These are phyloP conservation scores for Trichosanthes cucumerina DNA, from an alignment of 306 rosid species.

Conservation along the genomic window DNA sequence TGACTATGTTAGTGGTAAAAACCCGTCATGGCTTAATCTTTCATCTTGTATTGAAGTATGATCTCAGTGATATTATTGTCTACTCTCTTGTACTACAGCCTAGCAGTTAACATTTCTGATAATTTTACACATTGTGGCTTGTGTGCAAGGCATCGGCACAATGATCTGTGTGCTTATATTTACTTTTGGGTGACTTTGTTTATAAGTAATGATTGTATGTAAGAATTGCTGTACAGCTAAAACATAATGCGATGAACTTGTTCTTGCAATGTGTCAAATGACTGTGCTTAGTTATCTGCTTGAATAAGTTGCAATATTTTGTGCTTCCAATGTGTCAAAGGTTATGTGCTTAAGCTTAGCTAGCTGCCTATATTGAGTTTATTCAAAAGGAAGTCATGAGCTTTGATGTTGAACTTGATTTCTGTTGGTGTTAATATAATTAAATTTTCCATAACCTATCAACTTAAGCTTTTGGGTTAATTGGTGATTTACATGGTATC, in stretches of 20 bases:
- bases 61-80: neutral
- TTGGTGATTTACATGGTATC: too few species aligned
- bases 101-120: neutral
- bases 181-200: neutral
- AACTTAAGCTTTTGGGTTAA: too few species aligned
- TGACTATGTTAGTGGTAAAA: slow-evolving; percentile 84
- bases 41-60: neutral
- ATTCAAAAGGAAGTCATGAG: neutral
- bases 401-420: neutral
- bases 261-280: neutral
- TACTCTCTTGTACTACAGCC: neutral
- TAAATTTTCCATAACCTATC: too few species aligned
- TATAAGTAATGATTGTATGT: neutral
- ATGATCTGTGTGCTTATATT: neutral
- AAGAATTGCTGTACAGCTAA: neutral
- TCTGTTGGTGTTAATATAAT: too few species aligned
- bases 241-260: neutral
- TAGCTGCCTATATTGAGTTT: neutral
- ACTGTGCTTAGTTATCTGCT: neutral
- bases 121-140: neutral
- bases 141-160: neutral
- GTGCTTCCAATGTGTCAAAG: neutral
- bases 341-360: neutral
- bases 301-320: neutral
- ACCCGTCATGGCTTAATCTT: slow-evolving; percentile 15